Base-by-base conservation (phyloP, 371 early-diverging fungal genomes). In the Lichtheimia ramosa region DNA sequence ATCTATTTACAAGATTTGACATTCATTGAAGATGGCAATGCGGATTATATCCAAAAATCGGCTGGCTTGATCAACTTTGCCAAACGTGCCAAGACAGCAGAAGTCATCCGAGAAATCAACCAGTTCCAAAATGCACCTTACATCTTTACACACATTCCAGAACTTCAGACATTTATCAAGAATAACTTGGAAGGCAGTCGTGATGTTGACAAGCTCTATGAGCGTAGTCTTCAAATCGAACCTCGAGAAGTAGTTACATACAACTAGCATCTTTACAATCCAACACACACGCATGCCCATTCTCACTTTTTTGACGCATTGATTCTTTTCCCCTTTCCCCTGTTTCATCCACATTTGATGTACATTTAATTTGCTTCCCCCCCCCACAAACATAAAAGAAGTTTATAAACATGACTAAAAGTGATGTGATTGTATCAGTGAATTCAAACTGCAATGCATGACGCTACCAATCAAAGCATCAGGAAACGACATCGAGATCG, bases 1-100 rank as follows among this genome's bases (percentile, higher is more conserved):
- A 82, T 88, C 25, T 92, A 91, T 61, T 73, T 95, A 39, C 92
- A 91, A 58, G 97, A 97, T 66, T 68, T 97, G 64, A 93, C 94
- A 24, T 95, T 96, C 71, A 90, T 96, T 49, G 92, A 94, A 66
- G 94, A 94, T 54, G 95, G 96, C 39, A 95, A 94, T 74, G 82
- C 89, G 8, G 90, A 94, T 64, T 82, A 82, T 61, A 67, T 94
- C 41, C 61, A 69, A 57, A 74, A 82, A 70, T 72, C 72, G 41
- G 70, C 68, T 5, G 75, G 69, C n/a, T 71, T 92, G 24, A 93
- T 97, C 77, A 97, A 97, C 71, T 96, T 96, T 74, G 86, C 83
- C 60, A 96, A 96, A 74, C 84, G 89, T 51, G 79, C 83, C 62
- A 91, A 90, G 67, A 87, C 90, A 0, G 92, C 94, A 0, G 90